A percentile compares a stretch with the other conserved stretches of the same genome.
phyloP scores from a whole-genome alignment of 331 rosid species.

The Rosa hybrid region DNA sequence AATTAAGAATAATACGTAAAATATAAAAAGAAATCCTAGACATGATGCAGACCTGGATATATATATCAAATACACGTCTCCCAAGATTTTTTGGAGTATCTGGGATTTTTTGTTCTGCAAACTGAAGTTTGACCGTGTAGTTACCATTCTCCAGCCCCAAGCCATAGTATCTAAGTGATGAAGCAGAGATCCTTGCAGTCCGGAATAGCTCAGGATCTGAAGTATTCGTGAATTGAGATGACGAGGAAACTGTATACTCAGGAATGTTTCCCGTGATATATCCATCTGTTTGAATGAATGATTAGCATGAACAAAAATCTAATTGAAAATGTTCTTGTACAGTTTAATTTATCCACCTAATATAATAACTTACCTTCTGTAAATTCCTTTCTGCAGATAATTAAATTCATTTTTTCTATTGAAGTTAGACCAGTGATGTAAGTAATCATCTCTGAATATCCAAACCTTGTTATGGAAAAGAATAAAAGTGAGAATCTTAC shows the following conservation, averaged over 20 bases:
- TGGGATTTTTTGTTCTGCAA: slow-evolving; percentile 51
- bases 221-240: slow-evolving; percentile 51
- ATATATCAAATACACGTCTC: slow-evolving; percentile 71
- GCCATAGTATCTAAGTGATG: slow-evolving; percentile 79
- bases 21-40: not conserved
- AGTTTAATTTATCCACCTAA: too few relatives aligned
- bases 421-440: too few relatives aligned
- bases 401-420: too few relatives aligned
- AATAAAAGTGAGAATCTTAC: too few relatives aligned
- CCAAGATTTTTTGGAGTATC: slow-evolving; percentile 52
- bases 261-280: slow-evolving; percentile 30
- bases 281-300: slow-evolving; percentile 23
- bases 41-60: slow-evolving; percentile 60
- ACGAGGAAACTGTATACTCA: slow-evolving; percentile 24
- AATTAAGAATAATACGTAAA: too few relatives aligned
- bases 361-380: too few relatives aligned
- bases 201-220: slow-evolving; percentile 58
- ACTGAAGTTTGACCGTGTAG: slow-evolving; percentile 69
- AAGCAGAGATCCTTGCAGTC: slow-evolving; percentile 69
- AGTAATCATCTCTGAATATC: too few relatives aligned
- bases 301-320: too few relatives aligned
- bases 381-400: too few relatives aligned
- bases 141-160: slow-evolving; percentile 76
- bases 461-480: too few relatives aligned
- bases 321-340: too few relatives aligned